Conservation (phyloP, 371 early-diverging fungal species). For the Syncephalastrum sp. region DNA sequence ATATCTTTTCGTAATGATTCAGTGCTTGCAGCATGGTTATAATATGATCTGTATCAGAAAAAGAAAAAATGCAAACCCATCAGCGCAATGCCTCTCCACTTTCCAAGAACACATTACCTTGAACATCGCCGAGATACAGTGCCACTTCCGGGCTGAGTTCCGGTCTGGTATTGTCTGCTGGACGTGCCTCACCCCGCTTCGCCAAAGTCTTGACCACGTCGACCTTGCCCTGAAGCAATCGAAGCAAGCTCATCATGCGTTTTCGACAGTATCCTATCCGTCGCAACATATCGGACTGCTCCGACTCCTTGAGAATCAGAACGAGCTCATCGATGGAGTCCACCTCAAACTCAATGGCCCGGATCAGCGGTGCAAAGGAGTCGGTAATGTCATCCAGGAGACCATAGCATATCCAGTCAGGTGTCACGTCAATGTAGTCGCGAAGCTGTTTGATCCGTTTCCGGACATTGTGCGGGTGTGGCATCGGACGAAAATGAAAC, state of each 20-base stretch:
- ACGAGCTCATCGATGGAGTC: conserved; percentile 91
- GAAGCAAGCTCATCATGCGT: conserved; percentile 70
- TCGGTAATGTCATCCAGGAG: conserved; percentile 86
- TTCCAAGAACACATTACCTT: conserved; percentile 42
- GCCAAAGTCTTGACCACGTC: conserved; percentile 81
- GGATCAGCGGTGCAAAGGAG: conserved; percentile 76
- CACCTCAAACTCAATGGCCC: conserved; percentile 84
- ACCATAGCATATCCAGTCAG: conserved; percentile 91
- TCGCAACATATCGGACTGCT: conserved; percentile 85
- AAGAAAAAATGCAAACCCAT: neutral
- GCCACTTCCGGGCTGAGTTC: conserved; percentile 64
- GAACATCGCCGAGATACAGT: conserved; percentile 91
- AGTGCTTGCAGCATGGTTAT: conserved; percentile 91
- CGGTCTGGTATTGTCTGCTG: conserved; percentile 33
- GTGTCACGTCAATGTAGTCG: conserved; percentile 62
- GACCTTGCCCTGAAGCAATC: conserved; percentile 75
- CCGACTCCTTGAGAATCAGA: conserved; percentile 83
- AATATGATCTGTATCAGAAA: conserved; percentile 95
- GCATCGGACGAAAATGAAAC: conserved; percentile 73
- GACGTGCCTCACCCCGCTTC: conserved; percentile 67
- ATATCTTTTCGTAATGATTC: conserved; percentile 87
- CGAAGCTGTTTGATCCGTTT: conserved; percentile 71
- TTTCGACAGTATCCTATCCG: conserved; percentile 85
- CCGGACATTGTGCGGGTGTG: conserved; percentile 76
- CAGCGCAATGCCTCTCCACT: neutral